A percentile compares a stretch with the other conserved stretches of the same genome.
Evolutionary conservation across 1,284 basidiomycete genomes (phyloP).

Genomic region (Cutaneotrichosporon curvatum): DNA sequence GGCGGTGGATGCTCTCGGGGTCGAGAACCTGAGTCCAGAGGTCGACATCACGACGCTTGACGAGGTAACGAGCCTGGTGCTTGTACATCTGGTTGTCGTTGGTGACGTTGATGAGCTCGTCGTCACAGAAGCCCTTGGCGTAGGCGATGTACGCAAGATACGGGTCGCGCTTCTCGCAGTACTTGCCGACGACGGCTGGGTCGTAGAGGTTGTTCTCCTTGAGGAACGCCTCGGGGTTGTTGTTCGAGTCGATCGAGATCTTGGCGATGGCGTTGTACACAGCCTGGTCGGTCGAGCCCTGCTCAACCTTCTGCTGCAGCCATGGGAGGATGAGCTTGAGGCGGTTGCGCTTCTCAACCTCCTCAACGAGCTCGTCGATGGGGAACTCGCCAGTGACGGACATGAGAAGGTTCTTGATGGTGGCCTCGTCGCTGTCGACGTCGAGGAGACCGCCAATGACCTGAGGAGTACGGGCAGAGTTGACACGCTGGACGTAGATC

Average conservation of each 20-base stretch:
- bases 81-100: slow-evolving; percentile 99
- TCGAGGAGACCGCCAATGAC: slow-evolving; percentile 95
- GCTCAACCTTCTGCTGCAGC: slow-evolving; percentile 87
- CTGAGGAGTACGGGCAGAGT: slow-evolving; percentile 95
- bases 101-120: slow-evolving; percentile 93
- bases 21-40: slow-evolving; percentile 94
- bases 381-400: slow-evolving; percentile 97
- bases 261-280: slow-evolving; percentile 97
- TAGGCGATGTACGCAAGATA: slow-evolving; percentile 99
- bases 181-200: slow-evolving; percentile 93
- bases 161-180: slow-evolving; percentile 98
- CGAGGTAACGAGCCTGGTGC: slow-evolving; percentile 96
- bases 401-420: slow-evolving; percentile 86
- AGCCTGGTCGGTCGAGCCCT: slow-evolving; percentile 84
- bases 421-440: slow-evolving; percentile 94
- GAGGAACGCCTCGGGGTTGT: slow-evolving; percentile 93
- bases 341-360: slow-evolving; percentile 93
- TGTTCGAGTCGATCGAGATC: slow-evolving; percentile 98
- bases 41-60: slow-evolving; percentile 90
- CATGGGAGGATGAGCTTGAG: slow-evolving; percentile 96
- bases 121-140: slow-evolving; percentile 98
- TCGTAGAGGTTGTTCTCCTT: slow-evolving; percentile 98
- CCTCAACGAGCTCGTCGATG: slow-evolving; percentile 93
- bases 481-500: slow-evolving; percentile 97
- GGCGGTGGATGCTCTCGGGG: slow-evolving; percentile 83